Conservation (phyloP, 441 rosid species). For the Adansonia gregorii region DNA sequence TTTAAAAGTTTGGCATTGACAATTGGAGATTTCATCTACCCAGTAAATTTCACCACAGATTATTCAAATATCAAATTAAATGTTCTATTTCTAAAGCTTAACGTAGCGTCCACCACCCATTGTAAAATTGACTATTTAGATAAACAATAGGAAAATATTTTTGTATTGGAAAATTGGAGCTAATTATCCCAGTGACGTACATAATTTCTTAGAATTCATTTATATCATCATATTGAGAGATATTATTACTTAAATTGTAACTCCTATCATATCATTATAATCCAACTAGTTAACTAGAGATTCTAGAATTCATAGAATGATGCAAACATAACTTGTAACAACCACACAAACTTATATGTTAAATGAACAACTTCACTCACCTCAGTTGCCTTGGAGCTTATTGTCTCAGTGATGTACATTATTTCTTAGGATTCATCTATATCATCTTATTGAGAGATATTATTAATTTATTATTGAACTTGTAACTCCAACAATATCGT, state of each 20-base stretch:
- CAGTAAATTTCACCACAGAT: too few relatives aligned
- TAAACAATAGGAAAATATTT: too few relatives aligned
- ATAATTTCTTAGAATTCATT: neutral
- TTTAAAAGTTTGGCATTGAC: too few relatives aligned
- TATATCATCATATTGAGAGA: neutral
- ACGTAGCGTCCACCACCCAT: too few relatives aligned
- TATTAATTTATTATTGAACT: neutral
- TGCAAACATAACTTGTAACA: neutral
- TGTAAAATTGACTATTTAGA: too few relatives aligned
- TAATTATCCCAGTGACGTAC: neutral
- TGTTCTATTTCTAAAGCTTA: too few relatives aligned
- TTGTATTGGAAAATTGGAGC: slow-evolving; percentile 38
- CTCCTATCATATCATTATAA: neutral
- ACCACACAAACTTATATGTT: neutral
- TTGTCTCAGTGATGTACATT: neutral
- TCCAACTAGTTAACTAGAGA: neutral
- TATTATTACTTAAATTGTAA: neutral
- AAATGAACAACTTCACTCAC: slow-evolving; percentile 37
- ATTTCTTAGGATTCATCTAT: neutral
- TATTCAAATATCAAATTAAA: too few relatives aligned
- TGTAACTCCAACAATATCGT: neutral
- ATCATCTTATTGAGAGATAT: neutral
- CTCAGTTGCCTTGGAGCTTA: slow-evolving; percentile 68
- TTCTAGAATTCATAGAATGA: neutral
- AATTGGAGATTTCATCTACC: too few relatives aligned